Evolutionary conservation across 192 early-diverging fungal genomes (phyloP).

Genomic region (Backusella sp.): DNA sequence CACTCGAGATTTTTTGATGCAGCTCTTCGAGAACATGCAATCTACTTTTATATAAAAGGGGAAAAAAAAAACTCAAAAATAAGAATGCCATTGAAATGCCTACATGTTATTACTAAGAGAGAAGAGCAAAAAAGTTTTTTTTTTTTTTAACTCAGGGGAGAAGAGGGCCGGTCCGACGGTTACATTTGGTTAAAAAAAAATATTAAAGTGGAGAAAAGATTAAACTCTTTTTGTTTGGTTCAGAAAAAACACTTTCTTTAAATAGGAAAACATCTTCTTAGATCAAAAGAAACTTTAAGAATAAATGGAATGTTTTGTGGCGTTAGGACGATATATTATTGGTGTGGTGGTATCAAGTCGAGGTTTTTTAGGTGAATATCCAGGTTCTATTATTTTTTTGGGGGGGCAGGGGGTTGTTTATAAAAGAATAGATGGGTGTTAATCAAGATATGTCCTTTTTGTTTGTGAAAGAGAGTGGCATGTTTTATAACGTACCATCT

Average conservation of each 20-base stretch:
- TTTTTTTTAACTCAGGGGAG: not conserved
- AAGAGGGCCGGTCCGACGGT: not conserved
- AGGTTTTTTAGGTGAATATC: not conserved
- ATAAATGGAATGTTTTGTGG: not conserved
- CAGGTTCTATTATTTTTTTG: not conserved
- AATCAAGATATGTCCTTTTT: no score
- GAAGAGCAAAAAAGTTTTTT: no score
- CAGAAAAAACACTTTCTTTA: not conserved
- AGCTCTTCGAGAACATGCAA: no score
- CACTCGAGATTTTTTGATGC: no score
- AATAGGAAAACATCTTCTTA: not conserved
- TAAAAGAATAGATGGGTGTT: no score
- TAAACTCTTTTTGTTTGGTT: not conserved
- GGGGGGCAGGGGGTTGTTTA: no score
- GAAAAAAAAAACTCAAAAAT: no score
- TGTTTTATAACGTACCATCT: not conserved
- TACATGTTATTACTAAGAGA: no score
- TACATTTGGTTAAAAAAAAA: not conserved
- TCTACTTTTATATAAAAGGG: no score
- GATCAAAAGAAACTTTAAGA: not conserved
- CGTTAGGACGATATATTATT: not conserved
- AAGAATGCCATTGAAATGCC: no score
- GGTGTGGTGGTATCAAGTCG: not conserved
- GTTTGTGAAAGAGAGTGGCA: no score
- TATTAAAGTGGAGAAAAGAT: not conserved